Evolutionary conservation across 2,329 filamentous ascomycete species (phyloP).

Genomic region (Cytospora schulzeri): DNA sequence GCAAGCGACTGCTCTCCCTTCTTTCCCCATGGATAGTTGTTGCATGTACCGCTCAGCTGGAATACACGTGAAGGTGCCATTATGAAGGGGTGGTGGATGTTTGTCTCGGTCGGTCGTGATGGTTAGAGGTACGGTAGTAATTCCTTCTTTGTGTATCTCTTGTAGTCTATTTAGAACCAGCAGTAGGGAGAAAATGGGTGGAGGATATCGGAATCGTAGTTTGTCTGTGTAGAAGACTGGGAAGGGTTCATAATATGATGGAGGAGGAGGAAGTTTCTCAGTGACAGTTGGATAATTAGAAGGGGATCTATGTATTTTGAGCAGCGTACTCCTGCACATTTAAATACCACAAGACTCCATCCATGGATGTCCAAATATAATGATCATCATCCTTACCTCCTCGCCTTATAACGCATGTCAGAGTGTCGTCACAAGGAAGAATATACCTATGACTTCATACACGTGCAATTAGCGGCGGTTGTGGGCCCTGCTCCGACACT

Average conservation of each 20-base stretch:
- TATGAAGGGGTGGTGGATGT: background rate
- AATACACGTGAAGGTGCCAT: constrained; percentile 39
- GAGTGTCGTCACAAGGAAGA: constrained; percentile 14
- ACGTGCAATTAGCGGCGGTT: background rate
- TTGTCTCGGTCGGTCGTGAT: background rate
- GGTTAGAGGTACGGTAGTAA: background rate
- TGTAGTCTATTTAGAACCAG: background rate
- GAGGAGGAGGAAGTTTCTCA: too few relatives aligned
- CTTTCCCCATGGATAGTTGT: constrained; percentile 73
- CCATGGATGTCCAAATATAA: too few relatives aligned
- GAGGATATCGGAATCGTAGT: constrained; percentile 6
- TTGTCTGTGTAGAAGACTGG: background rate
- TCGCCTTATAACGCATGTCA: constrained; percentile 8
- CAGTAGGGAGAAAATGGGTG: constrained; percentile 1
- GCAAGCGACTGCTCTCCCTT: constrained; percentile 66
- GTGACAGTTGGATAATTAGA: too few relatives aligned
- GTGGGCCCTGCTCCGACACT: constrained; percentile 6
- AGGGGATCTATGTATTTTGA: background rate
- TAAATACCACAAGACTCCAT: background rate
- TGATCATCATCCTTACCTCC: background rate
- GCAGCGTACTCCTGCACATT: too few relatives aligned
- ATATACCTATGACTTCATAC: constrained; percentile 17
- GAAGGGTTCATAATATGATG: background rate
- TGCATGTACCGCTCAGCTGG: constrained; percentile 49
- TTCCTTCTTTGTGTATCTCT: background rate